Evolutionary conservation across 225 moss, liverwort and hornwort species (phyloP).

Genomic region (Ulota crispa): DNA sequence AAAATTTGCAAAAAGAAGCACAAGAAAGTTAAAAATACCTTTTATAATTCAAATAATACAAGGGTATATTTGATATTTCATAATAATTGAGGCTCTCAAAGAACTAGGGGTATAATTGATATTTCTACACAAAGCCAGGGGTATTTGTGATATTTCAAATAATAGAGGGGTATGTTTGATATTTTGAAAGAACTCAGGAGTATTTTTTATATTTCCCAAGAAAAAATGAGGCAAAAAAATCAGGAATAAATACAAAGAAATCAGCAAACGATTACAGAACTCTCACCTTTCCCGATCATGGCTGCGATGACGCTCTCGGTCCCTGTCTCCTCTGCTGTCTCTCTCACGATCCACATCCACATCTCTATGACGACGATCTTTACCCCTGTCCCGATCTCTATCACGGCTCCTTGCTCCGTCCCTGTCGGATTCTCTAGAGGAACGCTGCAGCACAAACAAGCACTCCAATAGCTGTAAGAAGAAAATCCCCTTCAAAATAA

Average conservation of each 20-base stretch:
- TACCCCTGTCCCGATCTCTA: slow-evolving; percentile 66
- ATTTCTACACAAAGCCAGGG: too few species aligned
- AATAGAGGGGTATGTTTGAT: too few species aligned
- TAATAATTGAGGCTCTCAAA: too few species aligned
- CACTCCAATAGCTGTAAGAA: slow-evolving; percentile 9
- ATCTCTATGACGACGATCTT: slow-evolving; percentile 73
- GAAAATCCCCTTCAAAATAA: not conserved
- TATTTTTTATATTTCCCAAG: too few species aligned
- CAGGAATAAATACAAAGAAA: not conserved
- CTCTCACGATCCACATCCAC: slow-evolving; percentile 31
- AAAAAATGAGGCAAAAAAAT: not conserved
- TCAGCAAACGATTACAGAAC: not conserved
- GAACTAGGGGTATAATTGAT: too few species aligned
- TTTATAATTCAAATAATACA: too few species aligned
- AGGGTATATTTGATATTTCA: too few species aligned
- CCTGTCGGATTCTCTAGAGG: slow-evolving; percentile 70
- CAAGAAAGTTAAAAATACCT: too few species aligned
- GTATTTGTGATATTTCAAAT: too few species aligned
- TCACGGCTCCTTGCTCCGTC: slow-evolving; percentile 57
- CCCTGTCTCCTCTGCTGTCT: slow-evolving; percentile 43
- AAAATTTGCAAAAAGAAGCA: too few species aligned
- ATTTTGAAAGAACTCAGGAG: too few species aligned
- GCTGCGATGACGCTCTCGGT: slow-evolving; percentile 37
- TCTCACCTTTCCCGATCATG: slow-evolving; percentile 41
- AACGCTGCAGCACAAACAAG: slow-evolving; percentile 49